A percentile compares a stretch with the other conserved stretches of the same genome.
These are phyloP conservation scores for Ophiostoma tasmaniense DNA, from an alignment of 2,329 filamentous ascomycete genomes.

Conservation along the genomic window DNA sequence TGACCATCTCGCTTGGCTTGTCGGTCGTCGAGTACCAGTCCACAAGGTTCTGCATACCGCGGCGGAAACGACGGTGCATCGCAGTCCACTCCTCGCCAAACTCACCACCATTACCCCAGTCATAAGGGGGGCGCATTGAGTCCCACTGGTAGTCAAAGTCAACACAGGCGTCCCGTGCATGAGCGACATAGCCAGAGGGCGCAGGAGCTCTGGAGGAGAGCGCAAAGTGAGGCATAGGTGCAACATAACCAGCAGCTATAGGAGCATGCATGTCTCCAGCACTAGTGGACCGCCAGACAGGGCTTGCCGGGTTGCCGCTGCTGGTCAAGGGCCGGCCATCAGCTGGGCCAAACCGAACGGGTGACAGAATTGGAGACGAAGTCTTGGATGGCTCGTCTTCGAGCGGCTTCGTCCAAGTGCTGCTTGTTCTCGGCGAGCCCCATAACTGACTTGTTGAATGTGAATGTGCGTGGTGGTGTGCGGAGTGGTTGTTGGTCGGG, in stretches of 20 bases:
- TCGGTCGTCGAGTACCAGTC: constrained; percentile 66
- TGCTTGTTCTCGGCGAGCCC: constrained; percentile 22
- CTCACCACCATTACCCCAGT: constrained; percentile 81
- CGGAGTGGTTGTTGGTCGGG: constrained; percentile 11
- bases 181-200: constrained; percentile 77
- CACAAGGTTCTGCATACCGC: constrained; percentile 68
- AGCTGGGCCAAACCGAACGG: constrained; percentile 18
- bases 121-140: constrained; percentile 66
- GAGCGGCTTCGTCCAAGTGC: not conserved
- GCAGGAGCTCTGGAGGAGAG: constrained; percentile 73
- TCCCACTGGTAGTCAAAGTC: constrained; percentile 95
- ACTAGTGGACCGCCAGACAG: not conserved
- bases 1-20: constrained; percentile 42
- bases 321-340: constrained; percentile 19
- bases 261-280: not conserved
- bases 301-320: constrained; percentile 15
- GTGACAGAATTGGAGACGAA: not conserved
- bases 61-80: constrained; percentile 87
- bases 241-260: constrained; percentile 48
- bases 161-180: constrained; percentile 79
- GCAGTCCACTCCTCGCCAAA: constrained; percentile 91
- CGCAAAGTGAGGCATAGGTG: constrained; percentile 75
- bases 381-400: not conserved
- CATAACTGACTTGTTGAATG: constrained; percentile 32
- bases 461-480: constrained; percentile 20